Evolutionary conservation across 768 basidiomycete genomes (phyloP), one percentile per base, ranked within the genome.

Genomic region (Leucosporidium scottii): DNA sequence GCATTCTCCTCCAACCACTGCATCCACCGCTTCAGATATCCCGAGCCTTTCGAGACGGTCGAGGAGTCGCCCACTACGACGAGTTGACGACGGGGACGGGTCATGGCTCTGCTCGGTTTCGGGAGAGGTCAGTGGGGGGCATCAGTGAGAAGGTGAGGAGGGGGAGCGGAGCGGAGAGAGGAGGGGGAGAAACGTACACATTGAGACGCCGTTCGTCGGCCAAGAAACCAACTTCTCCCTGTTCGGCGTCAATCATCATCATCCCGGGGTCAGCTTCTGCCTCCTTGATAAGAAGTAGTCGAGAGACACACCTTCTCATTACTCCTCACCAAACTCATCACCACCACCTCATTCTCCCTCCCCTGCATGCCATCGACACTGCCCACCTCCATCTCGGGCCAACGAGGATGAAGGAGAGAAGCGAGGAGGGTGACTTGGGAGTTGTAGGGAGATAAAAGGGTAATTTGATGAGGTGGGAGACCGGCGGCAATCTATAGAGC

Each of bases 351-450:
- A 18, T 39, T 28, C 49, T 61, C 60, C 9, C 60, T 27, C 28
- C 60, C 60, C 80, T 99, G 96, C 87, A 97, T 90, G 0, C 93
- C 92, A 75, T 98, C 96, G 1, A 98, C 93, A 0, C 89, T 91
- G 1, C 93, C 96, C 54, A 96, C 91, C 73, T 97, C 93, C 1
- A 98, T 31, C 20, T 79, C 80, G 0, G 81, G 81, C 62, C 77
- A 79, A 12, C 76, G 71, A 0, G 87, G 85, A 28, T 88, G 85
- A 25, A 99, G 80, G 53, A 91, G 80, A 0, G 87, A 86, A 0
- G 90, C 84, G 49, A 98, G 81, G 1, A 93, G 82, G 3, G 88
- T 85, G 5, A 98, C 93, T 78, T 99, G 96, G 0, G 93, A 90
- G 81, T 96, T 92, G 78, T 99, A 94, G 82, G 93, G 93, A 1